A percentile compares a stretch with the other conserved stretches of the same genome.
Conservation (phyloP, 116 monocot genomes). For the Iris pallida region DNA sequence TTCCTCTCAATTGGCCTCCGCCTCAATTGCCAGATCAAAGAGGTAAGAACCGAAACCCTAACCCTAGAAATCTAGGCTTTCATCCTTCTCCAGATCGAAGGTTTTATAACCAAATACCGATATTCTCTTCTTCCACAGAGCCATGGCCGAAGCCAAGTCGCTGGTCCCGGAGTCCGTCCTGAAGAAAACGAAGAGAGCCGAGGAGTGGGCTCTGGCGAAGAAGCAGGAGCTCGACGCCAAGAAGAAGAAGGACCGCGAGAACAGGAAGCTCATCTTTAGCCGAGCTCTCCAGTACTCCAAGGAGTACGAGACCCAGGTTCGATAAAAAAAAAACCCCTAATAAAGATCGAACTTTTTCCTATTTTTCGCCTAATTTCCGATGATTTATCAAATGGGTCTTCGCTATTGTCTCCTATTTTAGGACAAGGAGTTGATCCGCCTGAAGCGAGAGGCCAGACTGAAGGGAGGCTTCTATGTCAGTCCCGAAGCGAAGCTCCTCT, state of each 20-base stretch:
- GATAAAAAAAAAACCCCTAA: neutral
- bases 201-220: constrained; percentile 53
- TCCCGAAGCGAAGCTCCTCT: constrained; percentile 84
- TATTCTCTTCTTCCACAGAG: too few species aligned
- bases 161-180: constrained; percentile 48
- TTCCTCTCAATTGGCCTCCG: too few species aligned
- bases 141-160: constrained; percentile 21
- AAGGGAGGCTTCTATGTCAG: constrained; percentile 88
- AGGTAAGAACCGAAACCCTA: too few species aligned
- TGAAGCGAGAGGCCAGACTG: constrained; percentile 81
- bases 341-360: neutral
- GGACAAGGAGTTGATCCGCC: constrained; percentile 72
- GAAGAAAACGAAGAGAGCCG: constrained; percentile 49
- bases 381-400: too few species aligned
- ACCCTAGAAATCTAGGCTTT: too few species aligned
- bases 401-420: neutral
- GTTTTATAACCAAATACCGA: too few species aligned
- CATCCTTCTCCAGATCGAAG: too few species aligned
- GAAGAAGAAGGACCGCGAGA: constrained; percentile 51
- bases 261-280: constrained; percentile 56
- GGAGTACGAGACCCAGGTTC: constrained; percentile 63
- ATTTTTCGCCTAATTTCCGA: neutral
- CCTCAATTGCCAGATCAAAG: too few species aligned
- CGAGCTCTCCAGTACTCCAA: constrained; percentile 61
- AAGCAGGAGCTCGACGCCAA: constrained; percentile 30